Percentiles rank a stretch among this genome's conserved stretches.
Conservation (phyloP, 441 rosid genomes). For the Cnidoscolus chayamansa region DNA sequence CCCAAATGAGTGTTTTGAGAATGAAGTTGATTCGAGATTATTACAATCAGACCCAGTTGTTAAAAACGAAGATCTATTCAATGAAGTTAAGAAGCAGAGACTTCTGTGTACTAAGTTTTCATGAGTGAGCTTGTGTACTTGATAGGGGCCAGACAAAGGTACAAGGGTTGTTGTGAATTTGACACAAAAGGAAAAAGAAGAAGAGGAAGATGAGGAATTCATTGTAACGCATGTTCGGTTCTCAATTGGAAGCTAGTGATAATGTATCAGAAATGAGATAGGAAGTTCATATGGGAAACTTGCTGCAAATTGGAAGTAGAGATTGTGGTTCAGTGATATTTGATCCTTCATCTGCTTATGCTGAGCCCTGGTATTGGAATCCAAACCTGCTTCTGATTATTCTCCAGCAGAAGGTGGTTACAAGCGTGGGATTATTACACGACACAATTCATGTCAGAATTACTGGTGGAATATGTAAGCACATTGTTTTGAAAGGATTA, state of each 20-base stretch:
- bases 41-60: constrained; percentile 14
- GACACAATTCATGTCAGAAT: neutral
- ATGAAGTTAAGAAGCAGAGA: constrained; percentile 48
- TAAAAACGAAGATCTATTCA: constrained; percentile 38
- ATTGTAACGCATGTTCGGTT: constrained; percentile 59
- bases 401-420: constrained; percentile 73
- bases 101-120: constrained; percentile 48
- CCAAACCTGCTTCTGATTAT: constrained; percentile 43
- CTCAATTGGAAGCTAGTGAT: constrained; percentile 74
- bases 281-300: constrained; percentile 54
- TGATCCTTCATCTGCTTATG: constrained; percentile 33
- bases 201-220: constrained; percentile 37
- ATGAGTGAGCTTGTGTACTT: constrained; percentile 60
- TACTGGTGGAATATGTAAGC: too few relatives aligned
- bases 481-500: constrained; percentile 9
- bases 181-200: constrained; percentile 7
- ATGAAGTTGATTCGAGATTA: constrained; percentile 42
- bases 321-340: constrained; percentile 79
- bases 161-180: constrained; percentile 38
- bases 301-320: constrained; percentile 59
- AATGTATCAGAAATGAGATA: constrained; percentile 54
- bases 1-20: constrained; percentile 71
- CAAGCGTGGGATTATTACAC: constrained; percentile 53
- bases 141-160: constrained; percentile 67
- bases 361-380: constrained; percentile 75